Conservation (phyloP, 1,284 basidiomycete genomes). For the Naganishia albida region DNA sequence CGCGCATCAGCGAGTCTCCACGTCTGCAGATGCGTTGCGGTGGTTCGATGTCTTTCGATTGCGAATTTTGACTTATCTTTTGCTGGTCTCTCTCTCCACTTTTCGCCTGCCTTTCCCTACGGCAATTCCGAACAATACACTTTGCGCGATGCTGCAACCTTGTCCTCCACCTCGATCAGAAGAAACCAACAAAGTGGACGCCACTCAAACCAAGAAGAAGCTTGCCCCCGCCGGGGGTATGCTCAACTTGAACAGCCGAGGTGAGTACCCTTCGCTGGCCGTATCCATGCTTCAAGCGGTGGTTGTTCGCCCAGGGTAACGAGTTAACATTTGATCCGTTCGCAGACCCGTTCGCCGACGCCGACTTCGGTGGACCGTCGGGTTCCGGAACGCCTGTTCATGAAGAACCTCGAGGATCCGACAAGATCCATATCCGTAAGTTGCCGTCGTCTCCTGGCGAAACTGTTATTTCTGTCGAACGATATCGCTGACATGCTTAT, state of each 20-base stretch:
- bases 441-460: constrained; percentile 14
- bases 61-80: constrained; percentile 5
- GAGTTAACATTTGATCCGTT: no score
- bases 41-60: background rate
- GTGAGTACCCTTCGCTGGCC: constrained; percentile 55
- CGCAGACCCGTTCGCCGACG: constrained; percentile 90
- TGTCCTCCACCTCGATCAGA: constrained; percentile 20
- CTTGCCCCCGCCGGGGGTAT: constrained; percentile 46
- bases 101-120: background rate
- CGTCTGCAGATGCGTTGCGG: no score
- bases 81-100: background rate
- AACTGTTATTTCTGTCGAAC: background rate
- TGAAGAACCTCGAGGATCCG: constrained; percentile 68
- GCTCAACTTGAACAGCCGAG: constrained; percentile 72
- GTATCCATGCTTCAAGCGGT: no score
- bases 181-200: constrained; percentile 52
- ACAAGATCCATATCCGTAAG: constrained; percentile 86
- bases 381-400: constrained; percentile 50
- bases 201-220: constrained; percentile 49
- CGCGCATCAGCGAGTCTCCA: no score
- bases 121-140: background rate
- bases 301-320: no score
- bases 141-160: background rate
- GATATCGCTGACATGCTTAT: background rate
- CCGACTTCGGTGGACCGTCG: constrained; percentile 62